Evolutionary conservation across 2,329 filamentous ascomycete genomes (phyloP), one percentile per base, ranked within the genome.

Genomic region (Capronia coronata): DNA sequence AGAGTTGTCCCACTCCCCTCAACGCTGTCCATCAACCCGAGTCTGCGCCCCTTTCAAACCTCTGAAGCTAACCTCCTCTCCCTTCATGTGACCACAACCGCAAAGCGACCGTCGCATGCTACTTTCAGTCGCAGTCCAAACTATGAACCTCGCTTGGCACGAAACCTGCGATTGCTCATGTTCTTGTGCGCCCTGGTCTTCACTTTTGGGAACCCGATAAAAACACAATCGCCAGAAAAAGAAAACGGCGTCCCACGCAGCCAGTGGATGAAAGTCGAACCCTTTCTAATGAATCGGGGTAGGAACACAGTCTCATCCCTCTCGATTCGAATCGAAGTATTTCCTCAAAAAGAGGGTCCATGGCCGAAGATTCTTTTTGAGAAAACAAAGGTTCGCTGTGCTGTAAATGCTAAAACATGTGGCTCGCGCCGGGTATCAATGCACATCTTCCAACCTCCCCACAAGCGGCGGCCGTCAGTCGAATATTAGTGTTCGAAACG

Each of bases 381-480:
- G 49, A 54, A 34, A 47, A 48, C 41, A 46, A 22, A 34, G 46
- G 42, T 51, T 47, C 50, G 46, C 53, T 52, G 51, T 46, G 45
- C 51, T 52, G 51, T 48, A 57, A 54, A 57, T 57, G 55, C 55
- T 55, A 49, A 53, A n/a, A 56, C 54, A 56, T 49, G 54, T 53
- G 49, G 54, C 48, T 52, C 51, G 29, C 54, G 49, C 52, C 51
- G 57, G 57, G 57, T 59, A 59, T 59, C 57, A 59, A 59, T 59
- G 57, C 51, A 59, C 50, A 59, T 50, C 43, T 54, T 19, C 43
- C 46, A n/a, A 48, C 52, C 51, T 56, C 55, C 52, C 55, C 52
- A 56, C 52, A 51, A 55, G 50, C 55, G 57, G 57, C 55, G 57
- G 57, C 55, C 55, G 50, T 57, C 55, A 49, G 47, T 57, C 52